phyloP scores from a whole-genome alignment of 805 yeast genomes.

The Schwanniomyces sp. region DNA sequence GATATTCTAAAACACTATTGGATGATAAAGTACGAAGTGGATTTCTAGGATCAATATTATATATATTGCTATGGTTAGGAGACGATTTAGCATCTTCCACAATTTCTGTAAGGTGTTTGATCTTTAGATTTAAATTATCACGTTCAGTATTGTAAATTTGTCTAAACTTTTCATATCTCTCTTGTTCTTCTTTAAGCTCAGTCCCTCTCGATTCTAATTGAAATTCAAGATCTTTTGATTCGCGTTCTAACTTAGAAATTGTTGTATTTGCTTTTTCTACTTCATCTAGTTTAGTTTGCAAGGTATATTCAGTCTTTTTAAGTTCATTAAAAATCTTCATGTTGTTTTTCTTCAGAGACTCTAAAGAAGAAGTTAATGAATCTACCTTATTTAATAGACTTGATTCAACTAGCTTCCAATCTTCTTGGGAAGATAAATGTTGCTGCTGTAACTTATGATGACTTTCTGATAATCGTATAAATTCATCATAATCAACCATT shows the following conservation, averaged over 20 bases:
- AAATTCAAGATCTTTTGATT: constrained; percentile 19
- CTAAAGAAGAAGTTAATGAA: constrained; percentile 26
- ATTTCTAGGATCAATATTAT: neutral
- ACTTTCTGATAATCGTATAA: constrained; percentile 42
- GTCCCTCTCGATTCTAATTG: constrained; percentile 18
- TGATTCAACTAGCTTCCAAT: constrained; percentile 81
- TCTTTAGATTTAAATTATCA: constrained; percentile 22
- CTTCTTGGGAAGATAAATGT: constrained; percentile 72
- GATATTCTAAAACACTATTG: neutral
- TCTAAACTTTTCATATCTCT: constrained; percentile 31
- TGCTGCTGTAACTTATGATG: constrained; percentile 66
- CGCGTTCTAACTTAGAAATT: constrained; percentile 25
- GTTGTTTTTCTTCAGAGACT: constrained; percentile 27
- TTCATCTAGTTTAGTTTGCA: constrained; percentile 12
- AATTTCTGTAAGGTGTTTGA: constrained; percentile 20
- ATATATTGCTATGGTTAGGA: neutral
- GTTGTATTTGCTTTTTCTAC: constrained; percentile 6
- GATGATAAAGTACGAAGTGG: constrained; percentile 2
- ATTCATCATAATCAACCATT: constrained; percentile 38
- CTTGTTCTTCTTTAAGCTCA: constrained; percentile 22
- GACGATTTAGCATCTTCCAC: constrained; percentile 11
- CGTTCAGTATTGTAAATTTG: constrained; percentile 32
- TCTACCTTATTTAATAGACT: constrained; percentile 52
- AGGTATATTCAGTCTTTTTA: constrained; percentile 18
- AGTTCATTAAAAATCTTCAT: constrained; percentile 34